Percentiles rank a stretch among this genome's conserved stretches.
Conservation (phyloP, 2,329 filamentous ascomycete genomes). For the Endothia cerciana region DNA sequence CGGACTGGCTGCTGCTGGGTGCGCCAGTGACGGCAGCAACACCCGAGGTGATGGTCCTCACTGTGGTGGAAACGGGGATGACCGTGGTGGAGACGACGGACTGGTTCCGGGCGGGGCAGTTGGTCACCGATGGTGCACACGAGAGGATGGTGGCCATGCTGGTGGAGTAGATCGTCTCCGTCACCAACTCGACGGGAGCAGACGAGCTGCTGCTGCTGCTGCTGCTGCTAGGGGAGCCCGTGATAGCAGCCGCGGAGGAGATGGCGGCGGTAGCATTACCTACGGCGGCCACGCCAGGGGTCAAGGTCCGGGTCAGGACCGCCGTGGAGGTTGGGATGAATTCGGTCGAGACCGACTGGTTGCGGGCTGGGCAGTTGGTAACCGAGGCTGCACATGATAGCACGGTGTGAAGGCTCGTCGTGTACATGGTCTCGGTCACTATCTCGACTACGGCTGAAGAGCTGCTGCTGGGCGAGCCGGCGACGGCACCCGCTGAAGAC, state of each 20-base stretch:
- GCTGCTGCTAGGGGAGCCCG: constrained; percentile 19
- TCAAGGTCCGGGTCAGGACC: constrained; percentile 14
- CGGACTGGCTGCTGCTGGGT: constrained; percentile 9
- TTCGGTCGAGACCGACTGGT: constrained; percentile 28
- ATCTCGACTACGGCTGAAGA: constrained; percentile 15
- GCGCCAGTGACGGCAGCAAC: constrained; percentile 25
- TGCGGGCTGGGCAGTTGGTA: constrained; percentile 34
- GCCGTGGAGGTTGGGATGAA: constrained; percentile 29
- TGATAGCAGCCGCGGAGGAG: constrained; percentile 1
- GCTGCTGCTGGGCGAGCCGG: background rate
- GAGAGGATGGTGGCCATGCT: constrained; percentile 32
- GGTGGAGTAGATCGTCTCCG: constrained; percentile 28
- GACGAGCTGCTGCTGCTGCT: constrained; percentile 20
- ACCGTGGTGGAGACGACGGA: constrained; percentile 30
- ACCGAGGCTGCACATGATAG: constrained; percentile 33
- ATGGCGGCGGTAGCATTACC: constrained; percentile 11
- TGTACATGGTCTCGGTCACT: constrained; percentile 30
- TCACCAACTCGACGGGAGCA: constrained; percentile 25
- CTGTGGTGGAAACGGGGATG: constrained; percentile 26
- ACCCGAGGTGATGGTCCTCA: constrained; percentile 16
- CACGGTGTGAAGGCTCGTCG: constrained; percentile 31
- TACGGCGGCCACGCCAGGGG: constrained; percentile 18
- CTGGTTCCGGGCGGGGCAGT: constrained; percentile 33
- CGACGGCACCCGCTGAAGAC: background rate
- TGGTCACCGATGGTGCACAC: constrained; percentile 33